These are phyloP conservation scores for Suillus clintonianus DNA, from an alignment of 768 basidiomycete genomes.

Conservation along the genomic window DNA sequence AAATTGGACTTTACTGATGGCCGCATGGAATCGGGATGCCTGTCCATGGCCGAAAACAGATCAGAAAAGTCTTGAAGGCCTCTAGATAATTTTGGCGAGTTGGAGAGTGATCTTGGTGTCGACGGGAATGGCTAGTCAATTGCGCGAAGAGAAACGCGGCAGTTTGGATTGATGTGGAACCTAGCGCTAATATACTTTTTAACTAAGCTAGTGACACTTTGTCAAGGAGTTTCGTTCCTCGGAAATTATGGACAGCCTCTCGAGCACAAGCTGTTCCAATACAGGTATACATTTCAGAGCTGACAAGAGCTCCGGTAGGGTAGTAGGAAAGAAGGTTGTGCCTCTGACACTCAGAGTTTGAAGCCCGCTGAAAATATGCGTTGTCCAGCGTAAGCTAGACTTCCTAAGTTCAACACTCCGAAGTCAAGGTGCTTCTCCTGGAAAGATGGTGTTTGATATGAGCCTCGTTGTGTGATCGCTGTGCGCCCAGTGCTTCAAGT, in stretches of 20 bases:
- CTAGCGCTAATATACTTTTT: neutral
- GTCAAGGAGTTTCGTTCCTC: neutral
- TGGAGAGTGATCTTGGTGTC: neutral
- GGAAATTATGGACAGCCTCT: neutral
- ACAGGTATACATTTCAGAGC: slow-evolving; percentile 33
- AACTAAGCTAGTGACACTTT: neutral
- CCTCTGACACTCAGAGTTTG: slow-evolving; percentile 34
- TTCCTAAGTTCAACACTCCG: slow-evolving; percentile 30
- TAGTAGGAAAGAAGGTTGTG: slow-evolving; percentile 8
- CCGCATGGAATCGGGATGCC: no score
- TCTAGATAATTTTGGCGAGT: neutral
- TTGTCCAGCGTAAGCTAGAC: slow-evolving; percentile 37
- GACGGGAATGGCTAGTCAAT: neutral
- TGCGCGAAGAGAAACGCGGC: neutral
- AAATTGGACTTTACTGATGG: no score
- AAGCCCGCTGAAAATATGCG: slow-evolving; percentile 34
- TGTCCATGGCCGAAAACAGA: neutral
- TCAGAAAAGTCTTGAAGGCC: neutral
- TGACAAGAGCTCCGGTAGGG: slow-evolving; percentile 28
- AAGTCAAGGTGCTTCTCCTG: slow-evolving; percentile 31
- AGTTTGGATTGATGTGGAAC: no score
- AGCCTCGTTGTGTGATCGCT: slow-evolving; percentile 9
- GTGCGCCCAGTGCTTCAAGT: no score
- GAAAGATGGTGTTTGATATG: slow-evolving; percentile 31
- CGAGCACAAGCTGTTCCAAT: slow-evolving; percentile 11